Base-by-base conservation (phyloP, 768 basidiomycete species). In the Lentinula edodes region DNA sequence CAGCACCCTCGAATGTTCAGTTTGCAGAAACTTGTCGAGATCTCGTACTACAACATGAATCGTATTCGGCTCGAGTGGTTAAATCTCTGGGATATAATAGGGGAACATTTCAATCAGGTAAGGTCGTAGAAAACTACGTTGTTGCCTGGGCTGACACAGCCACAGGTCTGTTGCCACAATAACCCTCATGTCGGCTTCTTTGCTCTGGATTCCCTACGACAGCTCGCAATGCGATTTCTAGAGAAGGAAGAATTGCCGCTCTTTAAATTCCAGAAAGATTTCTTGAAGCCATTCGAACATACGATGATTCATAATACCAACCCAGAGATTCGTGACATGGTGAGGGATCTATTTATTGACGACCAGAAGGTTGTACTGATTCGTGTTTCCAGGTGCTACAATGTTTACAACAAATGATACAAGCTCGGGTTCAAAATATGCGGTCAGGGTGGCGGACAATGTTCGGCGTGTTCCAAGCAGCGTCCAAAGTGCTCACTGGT, bases 181-280 rank as follows among this genome's bases (percentile, higher is more conserved):
- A 98, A 98, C 72, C 92, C 91, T 9, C 90, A 95, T 68, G 96
- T 99, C 58, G 92, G 90, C 50, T 94, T 95, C 76, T 98, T 99
- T 68, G 97, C 97, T 13, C 77, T 99, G 61, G 97, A 99, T 72
- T 94, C 97, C 4, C 82, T 99, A 10, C 88, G 97, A 18, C 97
- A 99, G 73, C 77, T 99, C 53, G 95, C 97, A 3, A 97, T 97
- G 94, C 88, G 97, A 41, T 99, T 99, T 74, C 81, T 99, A 68
- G 97, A 98, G 75, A 99, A 98, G 73, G 97, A 98, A 70, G 97
- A 99, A 73, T 71, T 99, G 62, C 86, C 95, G 2, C 95, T 98
- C 75, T 99, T 98, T 83, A 94, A 95, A 69, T 99, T 99, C 74
- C 97, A 99, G 69, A 99, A 98, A 74, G 96, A 99, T 71, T 99